A percentile compares a stretch with the other conserved stretches of the same genome.
These are phyloP conservation scores for Bidens hawaiensis DNA, from an alignment of 140 eudicot genomes.

Conservation along the genomic window DNA sequence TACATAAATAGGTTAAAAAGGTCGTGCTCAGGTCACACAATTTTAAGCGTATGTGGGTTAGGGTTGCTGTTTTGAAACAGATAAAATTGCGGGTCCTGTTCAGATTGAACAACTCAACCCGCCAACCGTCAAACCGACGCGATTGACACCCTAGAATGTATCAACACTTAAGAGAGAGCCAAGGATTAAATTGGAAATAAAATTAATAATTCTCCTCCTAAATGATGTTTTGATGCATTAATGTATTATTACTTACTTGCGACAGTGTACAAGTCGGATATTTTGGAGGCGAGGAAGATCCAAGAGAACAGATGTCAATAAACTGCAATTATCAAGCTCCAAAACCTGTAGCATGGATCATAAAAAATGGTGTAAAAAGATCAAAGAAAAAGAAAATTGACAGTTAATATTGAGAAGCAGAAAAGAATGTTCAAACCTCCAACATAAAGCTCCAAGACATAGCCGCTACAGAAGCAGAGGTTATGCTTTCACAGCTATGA, in stretches of 20 bases:
- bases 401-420: constrained; percentile 2
- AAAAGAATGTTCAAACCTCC: constrained; percentile 50
- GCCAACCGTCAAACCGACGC: no score
- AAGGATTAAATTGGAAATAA: not conserved
- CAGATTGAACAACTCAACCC: no score
- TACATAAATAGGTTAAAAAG: no score
- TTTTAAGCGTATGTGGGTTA: no score
- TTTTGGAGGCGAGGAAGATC: constrained; percentile 74
- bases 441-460: constrained; percentile 61
- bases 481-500: constrained; percentile 94
- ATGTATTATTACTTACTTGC: constrained; percentile 73
- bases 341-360: constrained; percentile 50
- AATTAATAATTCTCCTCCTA: constrained; percentile 1
- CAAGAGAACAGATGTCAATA: constrained; percentile 74
- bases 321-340: constrained; percentile 93
- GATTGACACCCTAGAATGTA: no score
- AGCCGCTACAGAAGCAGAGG: constrained; percentile 92
- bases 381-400: not conserved
- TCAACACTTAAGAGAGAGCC: no score
- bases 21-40: no score
- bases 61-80: no score
- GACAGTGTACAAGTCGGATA: constrained; percentile 91
- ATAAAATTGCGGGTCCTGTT: no score
- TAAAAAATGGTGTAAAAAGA: not conserved
- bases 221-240: not conserved